Evolutionary conservation across 2,329 filamentous ascomycete species (phyloP), one percentile per base, ranked within the genome.

Genomic region (Colletotrichum tofieldiae): DNA sequence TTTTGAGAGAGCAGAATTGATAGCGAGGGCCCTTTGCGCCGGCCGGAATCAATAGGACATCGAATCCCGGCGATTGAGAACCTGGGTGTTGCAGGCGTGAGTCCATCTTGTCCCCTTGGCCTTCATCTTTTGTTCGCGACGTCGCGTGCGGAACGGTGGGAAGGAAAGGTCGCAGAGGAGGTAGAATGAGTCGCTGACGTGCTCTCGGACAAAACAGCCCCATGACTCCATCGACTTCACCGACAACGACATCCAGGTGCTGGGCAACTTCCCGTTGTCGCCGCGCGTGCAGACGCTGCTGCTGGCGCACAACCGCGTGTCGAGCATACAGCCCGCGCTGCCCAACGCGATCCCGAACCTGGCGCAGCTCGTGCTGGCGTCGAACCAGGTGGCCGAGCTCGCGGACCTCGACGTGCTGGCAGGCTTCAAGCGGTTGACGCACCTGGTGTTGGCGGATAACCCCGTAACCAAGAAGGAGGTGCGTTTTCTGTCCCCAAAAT

Each of bases 11-110:
- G 90, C 93, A 94, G 89, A 90, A 90, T 96, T 96, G 92, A 97
- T 95, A 93, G 85, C 90, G 88, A 88, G 86, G 84, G 77, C 78
- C 76, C 76, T 79, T 79, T 80, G 81, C 80, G 78, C 79, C 56
- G 32, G 49, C n/a, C 47, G 60, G 65, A 47, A 80, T 84, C 78
- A 91, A 87, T 91, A 99, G 96, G 96, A 87, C 95, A 98, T 86
- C 95, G 97, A 87, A 98, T 99, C 83, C 94, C 96, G 79, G 90
- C 93, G 73, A 98, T 99, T 86, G 96, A 99, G 88, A 99, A 99
- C 84, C 85, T 99, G 85, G 96, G 96, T 87, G 94, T 95, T 81
- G 96, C 96, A 78, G 94, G 94, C 80, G 94, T 97, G 86, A 81
- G 93, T 91, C 61, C 55, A 65, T 90, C 61, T 66, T 23, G 14